These are phyloP conservation scores for Melampsora larici-populina DNA, from an alignment of 1,284 basidiomycete species.

Conservation along the genomic window DNA sequence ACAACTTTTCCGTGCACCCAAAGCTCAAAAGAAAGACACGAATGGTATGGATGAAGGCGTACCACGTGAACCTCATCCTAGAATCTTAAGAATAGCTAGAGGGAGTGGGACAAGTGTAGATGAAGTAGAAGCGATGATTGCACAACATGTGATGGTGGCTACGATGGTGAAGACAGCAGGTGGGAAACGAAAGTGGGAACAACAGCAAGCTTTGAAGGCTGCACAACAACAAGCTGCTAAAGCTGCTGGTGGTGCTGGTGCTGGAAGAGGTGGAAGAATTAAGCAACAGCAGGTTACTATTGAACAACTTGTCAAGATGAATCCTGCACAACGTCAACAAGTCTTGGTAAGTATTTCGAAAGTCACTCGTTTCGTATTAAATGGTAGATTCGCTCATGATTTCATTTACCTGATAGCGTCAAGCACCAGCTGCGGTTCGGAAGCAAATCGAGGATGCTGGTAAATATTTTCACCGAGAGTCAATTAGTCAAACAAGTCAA, in stretches of 20 bases:
- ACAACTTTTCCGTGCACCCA: conserved; percentile 61
- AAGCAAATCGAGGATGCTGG: conserved; percentile 42
- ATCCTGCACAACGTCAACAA: conserved; percentile 32
- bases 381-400: not conserved
- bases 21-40: conserved; percentile 23
- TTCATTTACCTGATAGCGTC: conserved; percentile 3
- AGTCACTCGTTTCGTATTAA: not conserved
- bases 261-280: conserved; percentile 15
- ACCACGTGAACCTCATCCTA: conserved; percentile 62
- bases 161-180: conserved; percentile 96
- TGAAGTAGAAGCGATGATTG: conserved; percentile 92
- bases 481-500: not conserved
- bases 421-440: conserved; percentile 34
- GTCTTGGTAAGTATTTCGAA: conserved; percentile 21
- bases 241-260: conserved; percentile 18
- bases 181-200: conserved; percentile 82
- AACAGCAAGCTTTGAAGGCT: conserved; percentile 33
- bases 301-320: conserved; percentile 41
- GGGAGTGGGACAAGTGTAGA: conserved; percentile 94
- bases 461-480: not conserved
- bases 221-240: conserved; percentile 34
- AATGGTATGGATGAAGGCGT: conserved; percentile 44
- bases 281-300: conserved; percentile 41
- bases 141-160: conserved; percentile 94
- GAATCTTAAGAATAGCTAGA: conserved; percentile 80